Evolutionary conservation across 1,284 basidiomycete genomes (phyloP).

Genomic region (Peniophora sp.): DNA sequence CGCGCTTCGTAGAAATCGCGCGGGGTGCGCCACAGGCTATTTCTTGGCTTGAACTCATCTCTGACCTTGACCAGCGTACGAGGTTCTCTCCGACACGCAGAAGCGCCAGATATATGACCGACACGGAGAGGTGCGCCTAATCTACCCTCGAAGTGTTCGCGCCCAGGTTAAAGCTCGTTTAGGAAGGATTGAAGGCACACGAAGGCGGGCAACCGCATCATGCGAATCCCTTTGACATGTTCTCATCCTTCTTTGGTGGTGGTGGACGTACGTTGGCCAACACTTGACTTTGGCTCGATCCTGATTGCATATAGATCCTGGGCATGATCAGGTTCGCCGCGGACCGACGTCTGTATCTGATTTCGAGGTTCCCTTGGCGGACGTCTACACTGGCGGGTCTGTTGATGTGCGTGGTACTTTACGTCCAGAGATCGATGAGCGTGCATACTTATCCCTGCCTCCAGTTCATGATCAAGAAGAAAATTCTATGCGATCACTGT

Average conservation of each 20-base stretch:
- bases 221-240: conserved; percentile 90
- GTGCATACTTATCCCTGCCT: background rate
- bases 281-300: conserved; percentile 1
- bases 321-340: conserved; percentile 65
- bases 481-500: conserved; percentile 88
- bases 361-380: conserved; percentile 79
- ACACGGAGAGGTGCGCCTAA: conserved; percentile 66
- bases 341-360: conserved; percentile 82
- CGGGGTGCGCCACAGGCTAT: conserved; percentile 47
- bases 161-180: conserved; percentile 1
- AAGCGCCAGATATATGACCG: conserved; percentile 89
- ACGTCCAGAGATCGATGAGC: background rate
- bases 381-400: conserved; percentile 80
- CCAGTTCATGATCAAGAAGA: conserved; percentile 85
- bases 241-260: conserved; percentile 85
- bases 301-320: conserved; percentile 22
- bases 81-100: conserved; percentile 80
- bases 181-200: conserved; percentile 85
- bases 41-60: background rate
- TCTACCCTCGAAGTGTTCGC: background rate
- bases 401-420: conserved; percentile 57
- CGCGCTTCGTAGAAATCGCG: conserved; percentile 84
- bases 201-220: conserved; percentile 65
- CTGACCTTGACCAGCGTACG: conserved; percentile 65
- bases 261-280: conserved; percentile 60